A percentile compares a stretch with the other conserved stretches of the same genome.
Conservation (phyloP, 306 rosid genomes). For the Arachis hypogaea region DNA sequence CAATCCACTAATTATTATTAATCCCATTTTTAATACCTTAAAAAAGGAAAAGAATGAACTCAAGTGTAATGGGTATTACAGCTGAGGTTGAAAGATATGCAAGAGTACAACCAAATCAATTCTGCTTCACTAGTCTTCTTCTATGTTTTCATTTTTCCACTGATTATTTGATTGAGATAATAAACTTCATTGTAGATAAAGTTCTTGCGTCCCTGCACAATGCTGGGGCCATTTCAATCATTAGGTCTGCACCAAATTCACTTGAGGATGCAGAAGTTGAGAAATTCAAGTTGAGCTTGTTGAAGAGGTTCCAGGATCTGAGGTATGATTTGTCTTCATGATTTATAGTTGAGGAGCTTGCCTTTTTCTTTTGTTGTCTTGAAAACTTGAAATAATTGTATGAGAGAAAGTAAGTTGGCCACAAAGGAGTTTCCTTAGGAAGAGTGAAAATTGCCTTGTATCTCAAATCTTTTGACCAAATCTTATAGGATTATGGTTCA, state of each 20-base stretch:
- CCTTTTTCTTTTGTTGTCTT: slow-evolving; percentile 12
- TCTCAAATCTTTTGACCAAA: slow-evolving; percentile 1
- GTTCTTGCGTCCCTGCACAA: slow-evolving; percentile 70
- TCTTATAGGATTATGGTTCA: slow-evolving; percentile 24
- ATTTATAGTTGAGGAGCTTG: slow-evolving; percentile 33
- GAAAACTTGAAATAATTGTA: slow-evolving; percentile 10
- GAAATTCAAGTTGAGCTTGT: slow-evolving; percentile 59
- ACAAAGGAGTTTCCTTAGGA: slow-evolving; percentile 5
- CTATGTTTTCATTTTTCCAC: background rate
- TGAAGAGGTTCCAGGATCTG: slow-evolving; percentile 77
- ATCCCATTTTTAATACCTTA: background rate
- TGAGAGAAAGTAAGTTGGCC: slow-evolving; percentile 13
- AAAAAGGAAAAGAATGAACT: background rate
- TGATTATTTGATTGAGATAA: background rate
- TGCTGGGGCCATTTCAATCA: slow-evolving; percentile 73
- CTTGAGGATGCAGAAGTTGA: slow-evolving; percentile 60
- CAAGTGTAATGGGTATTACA: background rate
- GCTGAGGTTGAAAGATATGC: slow-evolving; percentile 11
- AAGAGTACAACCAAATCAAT: background rate
- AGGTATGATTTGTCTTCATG: slow-evolving; percentile 60
- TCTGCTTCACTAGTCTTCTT: background rate
- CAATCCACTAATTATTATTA: background rate
- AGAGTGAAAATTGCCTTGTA: slow-evolving; percentile 29
- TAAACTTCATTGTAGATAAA: slow-evolving; percentile 51
- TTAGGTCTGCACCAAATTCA: slow-evolving; percentile 72